Conservation (phyloP, 2,329 filamentous ascomycete genomes). For the Stemphylium beticola region DNA sequence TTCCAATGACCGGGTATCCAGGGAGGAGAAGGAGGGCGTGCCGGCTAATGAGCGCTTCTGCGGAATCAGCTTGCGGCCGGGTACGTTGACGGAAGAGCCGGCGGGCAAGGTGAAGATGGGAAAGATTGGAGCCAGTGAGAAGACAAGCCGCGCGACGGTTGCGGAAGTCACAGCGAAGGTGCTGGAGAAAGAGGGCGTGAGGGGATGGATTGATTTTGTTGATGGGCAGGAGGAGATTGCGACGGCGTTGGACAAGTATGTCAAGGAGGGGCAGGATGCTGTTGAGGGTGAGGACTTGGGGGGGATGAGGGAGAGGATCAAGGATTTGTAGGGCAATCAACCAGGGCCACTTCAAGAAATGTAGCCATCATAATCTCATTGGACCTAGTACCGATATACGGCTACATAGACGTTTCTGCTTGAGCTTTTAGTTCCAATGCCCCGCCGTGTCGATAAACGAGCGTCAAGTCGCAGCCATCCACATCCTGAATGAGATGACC, state of each 20-base stretch:
- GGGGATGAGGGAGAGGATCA: constrained; percentile 45
- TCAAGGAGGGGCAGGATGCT: constrained; percentile 54
- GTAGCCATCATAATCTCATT: too few relatives aligned
- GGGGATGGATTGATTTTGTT: constrained; percentile 62
- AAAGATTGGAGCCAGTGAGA: constrained; percentile 51
- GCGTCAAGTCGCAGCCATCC: too few relatives aligned
- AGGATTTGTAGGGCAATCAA: constrained; percentile 18
- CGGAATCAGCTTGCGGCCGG: constrained; percentile 60
- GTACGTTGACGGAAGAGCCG: constrained; percentile 56
- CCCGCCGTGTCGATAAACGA: too few relatives aligned
- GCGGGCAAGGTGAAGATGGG: constrained; percentile 58
- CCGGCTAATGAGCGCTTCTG: constrained; percentile 49
- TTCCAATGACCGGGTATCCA: constrained; percentile 36
- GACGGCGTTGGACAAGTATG: constrained; percentile 55
- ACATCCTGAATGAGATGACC: too few relatives aligned
- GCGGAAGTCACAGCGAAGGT: constrained; percentile 58
- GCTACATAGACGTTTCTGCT: too few relatives aligned
- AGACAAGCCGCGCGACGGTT: constrained; percentile 58
- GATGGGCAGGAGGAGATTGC: constrained; percentile 57
- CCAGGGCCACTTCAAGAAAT: too few relatives aligned
- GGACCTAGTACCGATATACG: too few relatives aligned
- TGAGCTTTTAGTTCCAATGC: too few relatives aligned
- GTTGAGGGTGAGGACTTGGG: constrained; percentile 60
- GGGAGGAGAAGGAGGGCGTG: constrained; percentile 36
- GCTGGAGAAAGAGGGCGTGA: constrained; percentile 56